Evolutionary conservation across 441 rosid species (phyloP).

Genomic region (Pelargonium cotyledonis): DNA sequence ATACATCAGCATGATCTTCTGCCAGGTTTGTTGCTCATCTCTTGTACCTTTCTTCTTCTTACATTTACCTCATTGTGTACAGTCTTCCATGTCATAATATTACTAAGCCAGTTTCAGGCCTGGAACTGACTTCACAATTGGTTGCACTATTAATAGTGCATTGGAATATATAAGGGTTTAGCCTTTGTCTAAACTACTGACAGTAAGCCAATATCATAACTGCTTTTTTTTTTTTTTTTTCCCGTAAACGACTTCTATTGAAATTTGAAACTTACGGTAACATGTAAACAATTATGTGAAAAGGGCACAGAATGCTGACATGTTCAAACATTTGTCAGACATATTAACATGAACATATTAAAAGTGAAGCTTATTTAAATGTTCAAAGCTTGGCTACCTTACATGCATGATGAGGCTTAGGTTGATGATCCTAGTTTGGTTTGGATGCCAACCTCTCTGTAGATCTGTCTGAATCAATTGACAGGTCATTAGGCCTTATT

Average conservation of each 20-base stretch:
- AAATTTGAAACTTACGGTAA: neutral
- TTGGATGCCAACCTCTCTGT: neutral
- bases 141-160: neutral
- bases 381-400: neutral
- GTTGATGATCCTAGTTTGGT: neutral
- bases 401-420: neutral
- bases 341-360: neutral
- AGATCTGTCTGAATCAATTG: neutral
- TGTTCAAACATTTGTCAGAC: neutral
- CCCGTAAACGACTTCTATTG: neutral
- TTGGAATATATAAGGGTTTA: neutral
- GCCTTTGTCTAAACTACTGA: neutral
- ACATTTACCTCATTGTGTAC: conserved; percentile 1
- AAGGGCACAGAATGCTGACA: neutral
- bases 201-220: neutral
- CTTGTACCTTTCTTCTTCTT: conserved; percentile 11
- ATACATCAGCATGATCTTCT: conserved; percentile 68
- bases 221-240: too few species aligned
- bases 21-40: conserved; percentile 57
- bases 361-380: neutral
- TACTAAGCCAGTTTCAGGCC: neutral
- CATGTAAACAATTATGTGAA: neutral
- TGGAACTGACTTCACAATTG: neutral
- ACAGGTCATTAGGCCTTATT: neutral
- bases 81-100: conserved; percentile 5